Conservation (phyloP, 495 filamentous ascomycete genomes). For the Lichenothelia convexa region DNA sequence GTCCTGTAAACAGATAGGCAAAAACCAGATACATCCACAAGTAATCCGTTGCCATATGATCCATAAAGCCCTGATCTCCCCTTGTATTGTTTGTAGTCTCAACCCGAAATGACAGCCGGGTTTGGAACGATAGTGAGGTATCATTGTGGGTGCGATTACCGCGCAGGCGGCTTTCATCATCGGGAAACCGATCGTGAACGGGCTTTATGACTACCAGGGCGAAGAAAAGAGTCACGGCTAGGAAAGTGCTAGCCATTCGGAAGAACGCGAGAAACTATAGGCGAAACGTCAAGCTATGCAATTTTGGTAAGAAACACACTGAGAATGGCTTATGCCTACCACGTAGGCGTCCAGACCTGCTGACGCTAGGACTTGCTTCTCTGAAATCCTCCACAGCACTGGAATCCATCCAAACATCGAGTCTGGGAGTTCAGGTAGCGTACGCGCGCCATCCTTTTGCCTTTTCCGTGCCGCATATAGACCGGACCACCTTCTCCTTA, state of each 20-base stretch:
- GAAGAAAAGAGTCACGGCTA: constrained; percentile 60
- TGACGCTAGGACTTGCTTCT: constrained; percentile 74
- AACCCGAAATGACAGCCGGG: not conserved
- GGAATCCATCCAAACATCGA: constrained; percentile 90
- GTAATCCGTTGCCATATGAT: constrained; percentile 31
- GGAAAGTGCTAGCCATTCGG: constrained; percentile 76
- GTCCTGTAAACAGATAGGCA: constrained; percentile 69
- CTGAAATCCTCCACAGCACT: constrained; percentile 68
- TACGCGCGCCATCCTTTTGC: constrained; percentile 45
- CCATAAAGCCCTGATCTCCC: constrained; percentile 2
- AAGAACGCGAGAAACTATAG: constrained; percentile 78
- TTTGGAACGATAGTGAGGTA: constrained; percentile 1
- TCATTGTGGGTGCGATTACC: constrained; percentile 20
- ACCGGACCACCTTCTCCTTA: constrained; percentile 80
- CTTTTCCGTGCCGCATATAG: constrained; percentile 81
- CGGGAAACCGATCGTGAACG: constrained; percentile 55
- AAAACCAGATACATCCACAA: constrained; percentile 91
- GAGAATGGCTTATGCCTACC: constrained; percentile 35
- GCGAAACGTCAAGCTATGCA: too few species aligned
- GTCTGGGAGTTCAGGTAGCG: constrained; percentile 66
- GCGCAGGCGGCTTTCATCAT: constrained; percentile 25
- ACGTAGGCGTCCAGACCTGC: constrained; percentile 93
- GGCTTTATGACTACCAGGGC: constrained; percentile 65
- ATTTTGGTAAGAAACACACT: constrained; percentile 1
- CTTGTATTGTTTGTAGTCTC: too few species aligned